Evolutionary conservation across 164 flowering plant species (phyloP).

Genomic region (Kalanchoe fedtschenkoi): DNA sequence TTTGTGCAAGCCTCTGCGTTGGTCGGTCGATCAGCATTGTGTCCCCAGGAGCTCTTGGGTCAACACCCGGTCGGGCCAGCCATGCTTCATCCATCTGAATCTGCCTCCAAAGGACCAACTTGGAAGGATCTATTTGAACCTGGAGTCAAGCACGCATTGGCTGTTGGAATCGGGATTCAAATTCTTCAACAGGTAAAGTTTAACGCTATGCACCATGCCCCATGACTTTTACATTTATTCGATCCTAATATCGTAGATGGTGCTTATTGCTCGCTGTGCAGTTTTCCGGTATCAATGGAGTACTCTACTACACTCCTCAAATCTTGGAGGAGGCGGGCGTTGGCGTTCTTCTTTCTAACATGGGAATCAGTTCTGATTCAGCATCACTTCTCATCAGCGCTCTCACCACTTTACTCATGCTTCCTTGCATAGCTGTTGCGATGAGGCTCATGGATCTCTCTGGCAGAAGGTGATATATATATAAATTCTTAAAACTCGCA

Average conservation of each 20-base stretch:
- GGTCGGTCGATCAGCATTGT: constrained; percentile 45
- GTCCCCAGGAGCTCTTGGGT: constrained; percentile 27
- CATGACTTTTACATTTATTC: background rate
- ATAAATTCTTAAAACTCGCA: background rate
- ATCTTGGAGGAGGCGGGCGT: constrained; percentile 89
- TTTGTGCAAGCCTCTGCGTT: constrained; percentile 44
- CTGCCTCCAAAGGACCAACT: constrained; percentile 28
- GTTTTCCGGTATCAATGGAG: constrained; percentile 97
- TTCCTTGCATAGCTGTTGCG: constrained; percentile 78
- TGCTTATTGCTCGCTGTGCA: constrained; percentile 20
- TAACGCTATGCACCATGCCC: background rate
- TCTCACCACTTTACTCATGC: constrained; percentile 79
- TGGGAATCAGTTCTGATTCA: constrained; percentile 61
- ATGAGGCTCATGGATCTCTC: constrained; percentile 90
- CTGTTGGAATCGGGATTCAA: constrained; percentile 55
- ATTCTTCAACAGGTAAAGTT: constrained; percentile 52
- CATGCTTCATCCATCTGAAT: constrained; percentile 46
- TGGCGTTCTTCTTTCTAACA: constrained; percentile 57
- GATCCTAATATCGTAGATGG: background rate
- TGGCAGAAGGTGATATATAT: constrained; percentile 63
- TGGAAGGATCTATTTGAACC: constrained; percentile 48
- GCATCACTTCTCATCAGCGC: constrained; percentile 78
- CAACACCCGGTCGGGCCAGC: constrained; percentile 53
- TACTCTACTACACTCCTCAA: constrained; percentile 86
- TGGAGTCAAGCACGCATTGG: constrained; percentile 46